phyloP scores from a whole-genome alignment of 176 grass and related monocot species.

The Thalia dealbata region DNA sequence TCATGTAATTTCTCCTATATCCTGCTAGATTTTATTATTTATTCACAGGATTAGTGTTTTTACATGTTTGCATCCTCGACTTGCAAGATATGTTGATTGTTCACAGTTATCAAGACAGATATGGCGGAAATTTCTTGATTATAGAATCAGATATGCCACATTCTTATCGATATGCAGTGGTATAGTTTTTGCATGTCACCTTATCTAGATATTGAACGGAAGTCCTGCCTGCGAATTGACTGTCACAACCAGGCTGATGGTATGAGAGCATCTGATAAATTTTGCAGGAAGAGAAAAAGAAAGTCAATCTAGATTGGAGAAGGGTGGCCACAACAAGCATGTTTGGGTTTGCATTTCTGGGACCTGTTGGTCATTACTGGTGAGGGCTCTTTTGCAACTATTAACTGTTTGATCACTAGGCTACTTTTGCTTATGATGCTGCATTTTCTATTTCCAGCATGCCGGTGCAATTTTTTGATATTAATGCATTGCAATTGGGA shows the following conservation, averaged over 20 bases:
- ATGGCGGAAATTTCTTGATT: too few relatives aligned
- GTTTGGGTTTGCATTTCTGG: slow-evolving; percentile 90
- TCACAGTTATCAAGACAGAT: too few relatives aligned
- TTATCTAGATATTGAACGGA: not conserved
- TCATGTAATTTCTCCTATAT: too few relatives aligned
- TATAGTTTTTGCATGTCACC: not conserved
- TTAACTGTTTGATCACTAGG: not conserved
- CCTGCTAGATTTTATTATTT: too few relatives aligned
- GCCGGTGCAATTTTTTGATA: not conserved
- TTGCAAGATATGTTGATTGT: too few relatives aligned
- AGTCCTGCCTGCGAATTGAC: not conserved
- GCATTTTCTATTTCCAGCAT: not conserved
- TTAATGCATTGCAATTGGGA: not conserved
- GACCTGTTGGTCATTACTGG: slow-evolving; percentile 90
- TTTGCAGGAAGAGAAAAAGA: slow-evolving; percentile 59
- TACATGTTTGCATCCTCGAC: too few relatives aligned
- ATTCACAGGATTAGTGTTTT: too few relatives aligned
- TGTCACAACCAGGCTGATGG: not conserved
- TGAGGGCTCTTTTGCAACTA: slow-evolving; percentile 29
- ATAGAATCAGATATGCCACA: too few relatives aligned
- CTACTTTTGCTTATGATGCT: slow-evolving; percentile 9
- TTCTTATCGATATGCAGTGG: too few relatives aligned
- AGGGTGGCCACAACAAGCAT: slow-evolving; percentile 80
- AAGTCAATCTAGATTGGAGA: slow-evolving; percentile 91
- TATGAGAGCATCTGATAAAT: not conserved